These are phyloP conservation scores for Escovopsis weberi DNA, from an alignment of 2,329 filamentous ascomycete genomes.

Conservation along the genomic window DNA sequence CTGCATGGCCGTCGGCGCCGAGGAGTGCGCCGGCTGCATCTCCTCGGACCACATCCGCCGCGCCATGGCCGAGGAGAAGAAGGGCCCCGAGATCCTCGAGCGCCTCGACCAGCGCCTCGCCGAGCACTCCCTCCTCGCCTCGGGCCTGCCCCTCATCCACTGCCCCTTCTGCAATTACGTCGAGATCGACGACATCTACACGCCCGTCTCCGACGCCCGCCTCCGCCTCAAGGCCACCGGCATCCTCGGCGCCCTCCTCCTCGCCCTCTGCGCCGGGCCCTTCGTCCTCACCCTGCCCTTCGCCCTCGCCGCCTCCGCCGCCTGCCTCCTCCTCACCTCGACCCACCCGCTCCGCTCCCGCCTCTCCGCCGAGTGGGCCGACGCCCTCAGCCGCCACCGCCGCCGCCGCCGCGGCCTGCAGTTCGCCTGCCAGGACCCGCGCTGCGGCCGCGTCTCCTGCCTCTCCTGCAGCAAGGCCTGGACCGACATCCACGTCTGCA, in stretches of 20 bases:
- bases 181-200: conserved; percentile 67
- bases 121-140: conserved; percentile 59
- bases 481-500: conserved; percentile 80
- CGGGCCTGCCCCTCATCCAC: conserved; percentile 58
- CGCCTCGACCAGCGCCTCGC: conserved; percentile 70
- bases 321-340: conserved; percentile 29
- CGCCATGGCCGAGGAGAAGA: conserved; percentile 55
- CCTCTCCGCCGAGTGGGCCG: conserved; percentile 33
- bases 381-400: conserved; percentile 51
- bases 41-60: conserved; percentile 53
- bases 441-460: conserved; percentile 60
- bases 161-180: conserved; percentile 90
- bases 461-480: conserved; percentile 69
- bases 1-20: conserved; percentile 63
- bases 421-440: conserved; percentile 60
- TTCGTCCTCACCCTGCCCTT: conserved; percentile 42
- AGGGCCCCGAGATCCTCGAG: conserved; percentile 55
- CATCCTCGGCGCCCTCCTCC: conserved; percentile 32
- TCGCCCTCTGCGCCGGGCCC: conserved; percentile 37
- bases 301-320: conserved; percentile 30
- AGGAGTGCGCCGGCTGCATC: conserved; percentile 62
- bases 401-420: conserved; percentile 58
- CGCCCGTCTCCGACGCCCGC: conserved; percentile 37
- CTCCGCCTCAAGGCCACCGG: conserved; percentile 43
- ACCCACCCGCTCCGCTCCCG: conserved; percentile 27